Conservation (phyloP, 169 alveolate genomes). For the Plasmodium fragile region DNA sequence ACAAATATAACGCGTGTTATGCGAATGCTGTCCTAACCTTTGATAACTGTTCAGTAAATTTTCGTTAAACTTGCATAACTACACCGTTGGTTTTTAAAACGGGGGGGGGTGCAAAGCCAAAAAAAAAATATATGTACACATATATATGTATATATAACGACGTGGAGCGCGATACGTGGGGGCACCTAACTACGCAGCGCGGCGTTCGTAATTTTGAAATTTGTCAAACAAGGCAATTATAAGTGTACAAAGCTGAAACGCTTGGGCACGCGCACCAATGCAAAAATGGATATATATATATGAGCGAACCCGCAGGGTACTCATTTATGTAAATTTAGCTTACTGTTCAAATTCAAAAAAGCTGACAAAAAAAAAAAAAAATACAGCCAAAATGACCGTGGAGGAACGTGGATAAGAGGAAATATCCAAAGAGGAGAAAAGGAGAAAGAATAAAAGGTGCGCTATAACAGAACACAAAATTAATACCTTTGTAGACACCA, state of each 20-base stretch:
- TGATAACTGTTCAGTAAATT: neutral
- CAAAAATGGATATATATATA: neutral
- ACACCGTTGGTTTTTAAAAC: neutral
- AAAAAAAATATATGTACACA: conserved; percentile 13
- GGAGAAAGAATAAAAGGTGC: conserved; percentile 7
- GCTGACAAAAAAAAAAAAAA: neutral
- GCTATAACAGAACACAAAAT: conserved; percentile 6
- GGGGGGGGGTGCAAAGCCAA: neutral
- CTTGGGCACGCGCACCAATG: neutral
- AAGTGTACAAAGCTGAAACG: neutral
- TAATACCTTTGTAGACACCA: neutral
- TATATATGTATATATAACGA: neutral
- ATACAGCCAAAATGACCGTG: neutral
- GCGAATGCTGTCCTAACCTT: neutral
- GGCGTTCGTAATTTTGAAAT: conserved; percentile 3
- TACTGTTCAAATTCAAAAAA: neutral
- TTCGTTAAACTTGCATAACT: neutral
- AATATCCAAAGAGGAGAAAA: neutral
- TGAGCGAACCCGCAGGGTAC: neutral
- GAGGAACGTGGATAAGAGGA: neutral
- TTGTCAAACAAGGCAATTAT: neutral
- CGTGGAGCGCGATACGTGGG: neutral
- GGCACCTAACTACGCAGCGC: neutral
- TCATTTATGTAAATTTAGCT: neutral
- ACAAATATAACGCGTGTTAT: neutral